phyloP scores from a whole-genome alignment of 495 filamentous ascomycete species.

The Pyronema omphalodes region DNA sequence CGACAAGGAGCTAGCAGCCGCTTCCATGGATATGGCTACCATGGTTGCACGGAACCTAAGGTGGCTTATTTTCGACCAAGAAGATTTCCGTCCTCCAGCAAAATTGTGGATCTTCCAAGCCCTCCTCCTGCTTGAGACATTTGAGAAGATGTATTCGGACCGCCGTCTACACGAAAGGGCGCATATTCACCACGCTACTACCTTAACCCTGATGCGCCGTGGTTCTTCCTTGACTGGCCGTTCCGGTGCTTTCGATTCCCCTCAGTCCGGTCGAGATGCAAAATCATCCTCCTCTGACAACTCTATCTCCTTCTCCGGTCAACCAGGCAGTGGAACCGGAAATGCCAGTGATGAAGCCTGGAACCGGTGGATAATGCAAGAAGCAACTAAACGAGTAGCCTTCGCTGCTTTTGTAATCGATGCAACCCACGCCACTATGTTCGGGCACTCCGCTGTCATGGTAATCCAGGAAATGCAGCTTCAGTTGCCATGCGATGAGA shows the following conservation, averaged over 20 bases:
- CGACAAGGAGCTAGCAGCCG: slow-evolving; percentile 49
- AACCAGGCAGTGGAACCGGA: slow-evolving; percentile 40
- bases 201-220: slow-evolving; percentile 83
- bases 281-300: slow-evolving; percentile 34
- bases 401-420: slow-evolving; percentile 94
- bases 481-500: slow-evolving; percentile 83
- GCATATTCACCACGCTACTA: slow-evolving; percentile 93
- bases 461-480: slow-evolving; percentile 89
- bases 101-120: slow-evolving; percentile 98
- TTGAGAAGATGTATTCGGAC: slow-evolving; percentile 94
- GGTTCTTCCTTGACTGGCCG: slow-evolving; percentile 79
- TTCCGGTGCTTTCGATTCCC: slow-evolving; percentile 53
- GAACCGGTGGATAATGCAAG: slow-evolving; percentile 92
- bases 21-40: slow-evolving; percentile 58
- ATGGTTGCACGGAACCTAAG: slow-evolving; percentile 82
- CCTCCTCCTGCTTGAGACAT: slow-evolving; percentile 71
- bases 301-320: slow-evolving; percentile 30
- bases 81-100: slow-evolving; percentile 80
- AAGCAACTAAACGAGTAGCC: slow-evolving; percentile 73
- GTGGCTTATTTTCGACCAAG: slow-evolving; percentile 74
- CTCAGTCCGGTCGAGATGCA: slow-evolving; percentile 58
- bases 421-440: slow-evolving; percentile 94
- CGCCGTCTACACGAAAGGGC: slow-evolving; percentile 82
- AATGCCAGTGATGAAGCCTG: slow-evolving; percentile 76
- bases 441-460: slow-evolving; percentile 93